Evolutionary conservation across 2,329 filamentous ascomycete genomes (phyloP).

Genomic region (Zymoseptoria crescenta): DNA sequence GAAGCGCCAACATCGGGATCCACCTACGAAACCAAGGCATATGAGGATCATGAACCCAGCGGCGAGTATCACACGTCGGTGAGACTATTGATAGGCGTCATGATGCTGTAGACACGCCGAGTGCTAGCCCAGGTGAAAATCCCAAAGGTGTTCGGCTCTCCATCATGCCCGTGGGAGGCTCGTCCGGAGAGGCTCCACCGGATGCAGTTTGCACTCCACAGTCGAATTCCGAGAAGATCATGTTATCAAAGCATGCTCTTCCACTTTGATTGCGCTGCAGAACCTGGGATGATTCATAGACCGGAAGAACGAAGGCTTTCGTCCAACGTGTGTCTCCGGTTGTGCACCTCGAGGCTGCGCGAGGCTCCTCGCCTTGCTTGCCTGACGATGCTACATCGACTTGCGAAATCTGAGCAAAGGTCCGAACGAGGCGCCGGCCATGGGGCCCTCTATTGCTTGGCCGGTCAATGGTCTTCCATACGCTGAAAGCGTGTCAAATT

Average conservation of each 20-base stretch:
- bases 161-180: conserved; percentile 17
- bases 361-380: neutral
- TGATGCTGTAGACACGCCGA: neutral
- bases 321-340: neutral
- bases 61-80: conserved; percentile 12
- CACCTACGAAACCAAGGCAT: conserved; percentile 15
- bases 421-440: neutral
- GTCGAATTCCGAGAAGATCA: neutral
- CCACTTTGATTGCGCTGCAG: neutral
- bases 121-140: neutral
- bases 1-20: conserved; percentile 14
- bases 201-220: neutral
- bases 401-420: neutral
- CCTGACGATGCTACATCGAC: neutral
- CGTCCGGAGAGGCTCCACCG: conserved; percentile 7
- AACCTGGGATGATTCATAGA: neutral
- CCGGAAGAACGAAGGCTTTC: neutral
- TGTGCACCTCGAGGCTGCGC: neutral
- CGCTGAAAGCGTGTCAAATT: neutral
- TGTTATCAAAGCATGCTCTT: neutral
- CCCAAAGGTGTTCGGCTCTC: conserved; percentile 20
- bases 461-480: neutral
- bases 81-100: conserved; percentile 20
- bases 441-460: neutral
- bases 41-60: conserved; percentile 10